Percentiles rank a stretch among this genome's conserved stretches.
Evolutionary conservation across 441 rosid species (phyloP).

Genomic region (Rhodomyrtus psidioides): DNA sequence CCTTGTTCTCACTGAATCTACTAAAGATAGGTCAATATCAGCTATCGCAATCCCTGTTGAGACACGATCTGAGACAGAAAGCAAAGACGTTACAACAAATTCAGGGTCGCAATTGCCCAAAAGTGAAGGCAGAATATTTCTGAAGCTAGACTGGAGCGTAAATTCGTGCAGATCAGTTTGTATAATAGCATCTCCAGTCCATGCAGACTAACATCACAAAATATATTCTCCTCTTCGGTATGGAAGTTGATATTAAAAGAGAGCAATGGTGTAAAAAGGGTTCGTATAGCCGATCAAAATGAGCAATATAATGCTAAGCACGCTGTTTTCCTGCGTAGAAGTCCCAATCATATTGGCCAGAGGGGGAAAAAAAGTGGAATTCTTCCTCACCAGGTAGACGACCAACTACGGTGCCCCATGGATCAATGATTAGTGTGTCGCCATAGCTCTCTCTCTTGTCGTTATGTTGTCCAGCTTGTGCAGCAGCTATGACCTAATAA

Average conservation of each 20-base stretch:
- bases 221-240: neutral
- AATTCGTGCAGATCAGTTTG: neutral
- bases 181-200: neutral
- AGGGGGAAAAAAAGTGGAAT: neutral
- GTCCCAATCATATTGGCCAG: neutral
- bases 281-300: neutral
- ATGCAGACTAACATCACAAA: neutral
- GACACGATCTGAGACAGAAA: conserved; percentile 45
- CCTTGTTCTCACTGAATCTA: conserved; percentile 74
- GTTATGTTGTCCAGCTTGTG: conserved; percentile 88
- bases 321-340: neutral
- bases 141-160: neutral
- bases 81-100: neutral
- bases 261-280: neutral
- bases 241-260: neutral
- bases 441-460: conserved; percentile 88
- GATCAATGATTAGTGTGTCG: conserved; percentile 86
- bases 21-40: conserved; percentile 69
- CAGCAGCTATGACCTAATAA: conserved; percentile 81
- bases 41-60: conserved; percentile 77
- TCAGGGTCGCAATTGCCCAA: neutral
- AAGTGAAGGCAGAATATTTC: neutral
- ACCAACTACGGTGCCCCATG: conserved; percentile 86
- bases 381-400: conserved; percentile 59
- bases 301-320: neutral